Evolutionary conservation across 768 basidiomycete genomes (phyloP), one percentile per base, ranked within the genome.

Genomic region (Pisolithus sp.): DNA sequence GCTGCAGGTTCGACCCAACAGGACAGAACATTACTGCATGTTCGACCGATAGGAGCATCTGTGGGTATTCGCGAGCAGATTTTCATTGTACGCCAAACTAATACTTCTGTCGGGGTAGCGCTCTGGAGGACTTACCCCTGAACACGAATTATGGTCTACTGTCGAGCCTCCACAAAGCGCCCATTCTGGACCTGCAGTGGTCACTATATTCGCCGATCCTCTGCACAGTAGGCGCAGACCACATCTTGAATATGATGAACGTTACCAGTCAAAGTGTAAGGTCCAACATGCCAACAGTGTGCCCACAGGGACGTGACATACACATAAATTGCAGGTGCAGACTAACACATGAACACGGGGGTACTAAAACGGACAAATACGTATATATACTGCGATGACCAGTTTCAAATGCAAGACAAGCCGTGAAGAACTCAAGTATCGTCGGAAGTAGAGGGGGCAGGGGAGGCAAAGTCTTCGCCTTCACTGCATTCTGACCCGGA

Each of bases 21-120:
- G 96, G 96, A 4, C 86, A 94, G 66, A 90, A 89, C 58, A 83
- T 98, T 52, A 96, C 95, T 38, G 93, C 93, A 8, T 91, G 87
- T 63, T 93, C 91, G 13, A 79, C 87, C 2, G 95, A 99, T 70
- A 76, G 90, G 61, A 85, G 85, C 56, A 85, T 98, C 56, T 95
- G 93, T 91, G 61, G 68, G 91, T 82, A 28, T 18, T 51, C 1
- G 31, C 31, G 28, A 26, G 26, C 28, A 24, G 36, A 20, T 51
- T 23, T 30, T 30, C 7, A 30, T 10, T 47, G 26, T 54, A 51
- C 20, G 53, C 12, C 46, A 48, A 48, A 31, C 51, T 28, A 40
- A 12, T 40, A 50, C 24, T 30, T 44, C 46, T 42, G 28, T 43
- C 39, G 45, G 28, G 18, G 47, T 52, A 93, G 89, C 93, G 0